Evolutionary conservation across 2,329 filamentous ascomycete genomes (phyloP), one percentile per base, ranked within the genome.

Genomic region (Fusarium miscanthi): DNA sequence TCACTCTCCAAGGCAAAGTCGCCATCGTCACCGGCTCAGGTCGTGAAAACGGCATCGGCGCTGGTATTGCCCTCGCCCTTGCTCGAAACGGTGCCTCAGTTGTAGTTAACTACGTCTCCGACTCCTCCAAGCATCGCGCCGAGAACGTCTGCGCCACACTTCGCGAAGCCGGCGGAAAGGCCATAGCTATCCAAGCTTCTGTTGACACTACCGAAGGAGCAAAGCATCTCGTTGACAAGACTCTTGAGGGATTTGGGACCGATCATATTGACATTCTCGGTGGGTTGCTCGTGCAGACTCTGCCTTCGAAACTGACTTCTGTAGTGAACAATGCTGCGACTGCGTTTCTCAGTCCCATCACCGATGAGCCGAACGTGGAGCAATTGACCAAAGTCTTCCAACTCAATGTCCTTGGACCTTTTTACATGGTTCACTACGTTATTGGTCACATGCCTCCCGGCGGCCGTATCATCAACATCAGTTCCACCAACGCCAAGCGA

Each of bases 21-120:
- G 84, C 84, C 64, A 82, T 86, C 40, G 76, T 86, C 13, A 86
- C 84, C 2, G 84, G 84, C 31, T 85, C 84, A 14, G 83, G 83
- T 21, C 79, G 80, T 8, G 82, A 84, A 31, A 84, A 83, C 49
- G 83, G 82, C 6, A 84, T 85, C 14, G 84, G 84, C 9, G 84
- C 84, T 7, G 83, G 77, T 21, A 84, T 84, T 21, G 84, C 82
- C n/a, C 58, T 59, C 2, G 78, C 81, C 0, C 77, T 86, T 1
- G 83, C 82, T 21, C 79, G 81, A 8, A 83, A 83, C 66, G 84
- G 84, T 12, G 84, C 84, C 6, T 75, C 75, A 3, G 83, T 86
- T 0, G 76, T 74, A 2, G 73, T 86, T 62, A 81, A 85, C 75
- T 80, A 84, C 59, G 78, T 84, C 9, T 84, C 83, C 1, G 80